Evolutionary conservation across 2,329 filamentous ascomycete genomes (phyloP), one percentile per base, ranked within the genome.

Genomic region (Claviceps lovelessii): DNA sequence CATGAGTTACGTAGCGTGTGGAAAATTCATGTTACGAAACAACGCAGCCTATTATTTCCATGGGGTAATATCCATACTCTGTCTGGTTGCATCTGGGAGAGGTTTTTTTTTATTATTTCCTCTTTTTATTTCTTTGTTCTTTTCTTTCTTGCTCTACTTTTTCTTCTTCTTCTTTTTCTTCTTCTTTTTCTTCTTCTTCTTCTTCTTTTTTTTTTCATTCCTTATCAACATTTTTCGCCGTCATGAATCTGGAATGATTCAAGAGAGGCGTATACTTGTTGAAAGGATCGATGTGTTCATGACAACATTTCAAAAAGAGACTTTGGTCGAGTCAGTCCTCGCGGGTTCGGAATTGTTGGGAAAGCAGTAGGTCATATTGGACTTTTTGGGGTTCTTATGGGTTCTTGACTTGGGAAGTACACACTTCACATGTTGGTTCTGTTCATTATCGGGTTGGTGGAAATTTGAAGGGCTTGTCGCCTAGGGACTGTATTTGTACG

Each of bases 221-320:
- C 17, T 51, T 46, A 7, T 41, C 15, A 47, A n/a, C 46, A 41
- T n/a, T 48, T 33, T 6, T 46, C 31, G 41, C 35, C 23, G 4
- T 42, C 23, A 41, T 54, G 47, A 29, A 53, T 47, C 54, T 51
- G 51, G 41, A 53, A 56, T 19, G 54, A 28, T 56, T 52, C 37
- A 35, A 19, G 31, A 35, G 13, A 15, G 17, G 31, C 49, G 9
- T 45, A 5, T 47, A 37, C 19, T 47, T 51, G 23, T 23, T 50
- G n/a, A 11, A 11, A 39, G 28, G 39, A 49, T 47, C n/a, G 19
- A 31, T 52, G 37, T 51, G 35, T 42, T 56, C 28, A 53, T 46
- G 47, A 55, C 52, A 52, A 54, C 33, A 15, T 37, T 23, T 48
- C 28, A n/a, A 46, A 19, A 51, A 17, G 54, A 52, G 37, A 41